Evolutionary conservation across 2,329 filamentous ascomycete species (phyloP).

Genomic region (Aaosphaeria arxii): DNA sequence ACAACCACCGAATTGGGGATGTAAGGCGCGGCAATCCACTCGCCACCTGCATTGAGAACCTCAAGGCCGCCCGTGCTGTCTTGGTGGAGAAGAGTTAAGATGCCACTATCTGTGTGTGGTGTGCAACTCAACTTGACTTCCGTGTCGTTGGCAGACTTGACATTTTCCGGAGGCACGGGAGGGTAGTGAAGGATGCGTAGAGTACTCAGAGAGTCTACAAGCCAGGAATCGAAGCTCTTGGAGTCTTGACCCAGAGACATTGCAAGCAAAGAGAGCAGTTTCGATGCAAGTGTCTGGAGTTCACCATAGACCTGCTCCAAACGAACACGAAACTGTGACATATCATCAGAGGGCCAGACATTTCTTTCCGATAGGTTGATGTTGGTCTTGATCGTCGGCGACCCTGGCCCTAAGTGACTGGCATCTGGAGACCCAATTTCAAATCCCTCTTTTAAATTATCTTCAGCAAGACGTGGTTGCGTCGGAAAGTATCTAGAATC

Average conservation of each 20-base stretch:
- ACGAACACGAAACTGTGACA: constrained; percentile 14
- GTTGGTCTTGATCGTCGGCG: constrained; percentile 8
- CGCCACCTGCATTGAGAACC: constrained; percentile 41
- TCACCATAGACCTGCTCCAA: constrained; percentile 40
- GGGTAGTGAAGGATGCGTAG: constrained; percentile 48
- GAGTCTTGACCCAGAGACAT: constrained; percentile 37
- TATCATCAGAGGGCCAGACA: constrained; percentile 34
- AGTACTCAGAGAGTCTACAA: constrained; percentile 42
- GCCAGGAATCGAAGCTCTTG: constrained; percentile 41
- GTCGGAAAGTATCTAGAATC: constrained; percentile 41
- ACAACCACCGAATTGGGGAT: constrained; percentile 43
- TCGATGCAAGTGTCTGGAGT: constrained; percentile 38
- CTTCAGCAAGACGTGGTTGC: constrained; percentile 34
- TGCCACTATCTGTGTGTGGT: constrained; percentile 45
- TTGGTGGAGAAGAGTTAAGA: constrained; percentile 49
- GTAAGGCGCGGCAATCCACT: constrained; percentile 43
- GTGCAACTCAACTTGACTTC: constrained; percentile 32
- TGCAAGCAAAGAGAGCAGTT: constrained; percentile 40
- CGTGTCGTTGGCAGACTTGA: background rate
- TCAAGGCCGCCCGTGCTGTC: constrained; percentile 48
- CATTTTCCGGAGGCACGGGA: constrained; percentile 8
- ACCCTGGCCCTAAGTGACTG: constrained; percentile 7
- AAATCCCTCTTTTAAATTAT: constrained; percentile 49
- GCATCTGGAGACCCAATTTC: constrained; percentile 37
- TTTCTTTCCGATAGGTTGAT: constrained; percentile 43